These are phyloP conservation scores for Arachnopeziza araneosa DNA, from an alignment of 2,329 filamentous ascomycete genomes.

Conservation along the genomic window DNA sequence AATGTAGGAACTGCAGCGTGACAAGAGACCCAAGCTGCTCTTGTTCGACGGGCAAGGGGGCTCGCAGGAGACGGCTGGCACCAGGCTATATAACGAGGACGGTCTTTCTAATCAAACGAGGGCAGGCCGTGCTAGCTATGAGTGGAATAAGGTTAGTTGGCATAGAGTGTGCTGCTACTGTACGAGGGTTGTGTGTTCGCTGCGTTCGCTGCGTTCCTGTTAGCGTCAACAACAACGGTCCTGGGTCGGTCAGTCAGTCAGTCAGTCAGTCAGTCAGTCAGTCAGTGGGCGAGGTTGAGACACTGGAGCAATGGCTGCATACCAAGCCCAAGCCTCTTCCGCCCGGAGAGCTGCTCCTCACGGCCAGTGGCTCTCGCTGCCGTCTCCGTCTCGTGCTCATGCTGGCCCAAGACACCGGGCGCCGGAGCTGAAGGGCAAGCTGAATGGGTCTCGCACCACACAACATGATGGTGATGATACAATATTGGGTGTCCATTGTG, in stretches of 20 bases:
- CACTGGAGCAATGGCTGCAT: too few species aligned
- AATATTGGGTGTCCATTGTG: background rate
- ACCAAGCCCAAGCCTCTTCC: too few species aligned
- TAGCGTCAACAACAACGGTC: background rate
- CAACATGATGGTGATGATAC: background rate
- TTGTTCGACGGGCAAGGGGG: background rate
- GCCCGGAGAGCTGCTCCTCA: too few species aligned
- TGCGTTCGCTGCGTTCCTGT: background rate
- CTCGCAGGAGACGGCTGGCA: constrained; percentile 8
- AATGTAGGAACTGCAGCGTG: background rate
- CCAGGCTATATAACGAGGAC: constrained; percentile 16
- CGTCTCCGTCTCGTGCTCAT: background rate
- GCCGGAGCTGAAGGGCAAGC: background rate
- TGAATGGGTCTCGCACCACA: background rate
- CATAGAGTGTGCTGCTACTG: background rate
- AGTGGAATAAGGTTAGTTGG: background rate
- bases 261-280: too few species aligned
- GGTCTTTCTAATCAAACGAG: constrained; percentile 9
- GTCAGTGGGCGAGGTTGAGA: too few species aligned
- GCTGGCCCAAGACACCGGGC: background rate
- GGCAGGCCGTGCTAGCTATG: constrained; percentile 1
- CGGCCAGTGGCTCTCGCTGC: too few species aligned
- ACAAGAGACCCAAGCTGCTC: background rate
- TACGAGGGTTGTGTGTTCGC: background rate
- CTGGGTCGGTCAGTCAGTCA: too few species aligned